Evolutionary conservation across 257 asterid species (phyloP), one percentile per base, ranked within the genome.

Genomic region (Solanum appendiculatum): DNA sequence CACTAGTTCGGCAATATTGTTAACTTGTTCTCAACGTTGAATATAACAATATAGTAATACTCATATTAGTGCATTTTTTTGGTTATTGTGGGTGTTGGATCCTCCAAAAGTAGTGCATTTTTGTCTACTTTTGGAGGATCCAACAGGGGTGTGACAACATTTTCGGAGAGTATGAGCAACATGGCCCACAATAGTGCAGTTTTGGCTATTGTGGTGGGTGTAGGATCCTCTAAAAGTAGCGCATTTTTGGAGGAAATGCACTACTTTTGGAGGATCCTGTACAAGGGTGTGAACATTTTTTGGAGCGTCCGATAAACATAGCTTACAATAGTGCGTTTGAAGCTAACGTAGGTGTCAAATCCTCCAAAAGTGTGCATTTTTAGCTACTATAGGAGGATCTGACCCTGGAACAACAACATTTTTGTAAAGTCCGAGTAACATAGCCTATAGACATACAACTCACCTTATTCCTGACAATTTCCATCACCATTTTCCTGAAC

Each of bases 401-500:
- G 36, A 13, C 36, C 12, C 10, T 63, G 8, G 8, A 0, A 5
- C 2, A 27, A 25, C 75, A 68, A 16, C 12, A 68, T 68, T 68
- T 68, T 68, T 7, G 12, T 15, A 68, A 7, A 31, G 23, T 68
- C 40, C n/a, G n/a, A 68, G 40, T n/a, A 31, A 5, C 72, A 64
- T 11, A 66, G 2, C 1, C 10, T 5, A 68, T 5, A 84, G 9
- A 33, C 25, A 36, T 21, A 84, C 74, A 85, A 87, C 90, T 9
- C 39, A 95, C 99, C 97, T 97, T 97, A 92, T 95, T 97, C 66
- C 84, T 89, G 15, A 91, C 95, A 72, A 97, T 97, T 39, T 95
- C 99, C 94, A 92, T 91, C 87, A 93, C 92, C 98, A 97, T 95
- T 89, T 97, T 97, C 87, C 98, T 90, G 94, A 97, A 97, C 60